Conservation (phyloP, 257 asterid genomes). For the Paulownia fortunei region DNA sequence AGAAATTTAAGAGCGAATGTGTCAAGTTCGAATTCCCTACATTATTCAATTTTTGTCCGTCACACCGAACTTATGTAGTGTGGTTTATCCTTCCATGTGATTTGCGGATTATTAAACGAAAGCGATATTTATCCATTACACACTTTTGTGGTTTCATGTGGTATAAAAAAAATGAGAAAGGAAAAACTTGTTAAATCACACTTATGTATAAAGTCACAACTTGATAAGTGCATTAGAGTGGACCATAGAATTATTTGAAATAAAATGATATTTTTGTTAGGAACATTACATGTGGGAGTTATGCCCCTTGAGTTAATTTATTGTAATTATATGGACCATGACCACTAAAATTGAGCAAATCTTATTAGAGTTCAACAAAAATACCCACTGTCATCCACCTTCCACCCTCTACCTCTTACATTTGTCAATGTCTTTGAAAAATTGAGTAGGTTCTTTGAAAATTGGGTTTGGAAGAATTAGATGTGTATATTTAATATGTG, state of each 20-base stretch:
- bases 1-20: too few relatives aligned
- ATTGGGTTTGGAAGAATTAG: neutral
- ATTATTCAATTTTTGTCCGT: too few relatives aligned
- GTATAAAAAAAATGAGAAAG: neutral
- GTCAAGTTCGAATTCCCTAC: too few relatives aligned
- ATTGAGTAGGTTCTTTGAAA: slow-evolving; percentile 8
- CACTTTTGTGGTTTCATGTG: too few relatives aligned
- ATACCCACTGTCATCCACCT: slow-evolving; percentile 14
- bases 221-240: slow-evolving; percentile 16
- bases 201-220: neutral
- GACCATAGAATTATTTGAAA: slow-evolving; percentile 32
- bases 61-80: too few relatives aligned
- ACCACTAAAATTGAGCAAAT: slow-evolving; percentile 1
- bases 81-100: too few relatives aligned
- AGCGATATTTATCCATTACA: too few relatives aligned
- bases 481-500: neutral
- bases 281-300: slow-evolving; percentile 39
- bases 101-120: too few relatives aligned
- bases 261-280: slow-evolving; percentile 14
- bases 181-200: neutral
- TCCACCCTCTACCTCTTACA: neutral
- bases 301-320: slow-evolving; percentile 24
- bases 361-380: neutral
- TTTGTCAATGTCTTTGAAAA: slow-evolving; percentile 29
- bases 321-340: slow-evolving; percentile 31